Conservation (phyloP, 2,329 filamentous ascomycete genomes). For the Apiospora hydei region DNA sequence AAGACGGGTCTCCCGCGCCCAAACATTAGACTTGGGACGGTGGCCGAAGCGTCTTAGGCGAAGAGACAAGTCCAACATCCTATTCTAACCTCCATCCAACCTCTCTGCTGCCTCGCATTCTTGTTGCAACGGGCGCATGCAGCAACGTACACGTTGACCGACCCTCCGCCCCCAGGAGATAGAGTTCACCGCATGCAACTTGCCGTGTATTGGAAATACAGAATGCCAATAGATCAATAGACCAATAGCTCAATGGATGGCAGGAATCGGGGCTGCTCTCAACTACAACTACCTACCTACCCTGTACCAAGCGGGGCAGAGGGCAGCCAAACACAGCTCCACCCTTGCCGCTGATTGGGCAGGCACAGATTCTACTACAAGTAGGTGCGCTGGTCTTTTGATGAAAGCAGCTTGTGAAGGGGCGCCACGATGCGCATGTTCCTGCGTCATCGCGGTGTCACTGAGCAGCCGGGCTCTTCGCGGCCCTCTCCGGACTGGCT, state of each 20-base stretch:
- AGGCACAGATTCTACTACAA: not conserved
- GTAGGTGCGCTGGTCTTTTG: slow-evolving; percentile 7
- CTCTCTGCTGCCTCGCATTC: not conserved
- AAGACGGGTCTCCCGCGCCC: slow-evolving; percentile 12
- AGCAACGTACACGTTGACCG: not conserved
- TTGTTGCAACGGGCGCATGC: not conserved
- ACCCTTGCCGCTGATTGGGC: not conserved
- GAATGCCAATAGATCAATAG: not conserved
- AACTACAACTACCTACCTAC: not conserved
- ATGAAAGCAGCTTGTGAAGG: not conserved
- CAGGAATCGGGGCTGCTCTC: not conserved
- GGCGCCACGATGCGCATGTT: slow-evolving; percentile 18
- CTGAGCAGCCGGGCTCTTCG: slow-evolving; percentile 2
- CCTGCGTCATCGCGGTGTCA: slow-evolving; percentile 4
- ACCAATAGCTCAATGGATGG: not conserved
- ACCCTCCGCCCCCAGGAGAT: not conserved
- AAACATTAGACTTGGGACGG: slow-evolving; percentile 7
- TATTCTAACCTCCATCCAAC: slow-evolving; percentile 19
- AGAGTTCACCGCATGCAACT: not conserved
- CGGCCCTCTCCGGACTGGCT: not conserved
- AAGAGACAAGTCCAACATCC: slow-evolving; percentile 4
- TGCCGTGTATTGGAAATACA: not conserved
- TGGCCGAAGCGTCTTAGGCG: slow-evolving; percentile 11
- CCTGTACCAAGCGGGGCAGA: not conserved
- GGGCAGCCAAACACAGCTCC: not conserved